Evolutionary conservation across 768 basidiomycete species (phyloP).

Genomic region (Clavulina sp.): DNA sequence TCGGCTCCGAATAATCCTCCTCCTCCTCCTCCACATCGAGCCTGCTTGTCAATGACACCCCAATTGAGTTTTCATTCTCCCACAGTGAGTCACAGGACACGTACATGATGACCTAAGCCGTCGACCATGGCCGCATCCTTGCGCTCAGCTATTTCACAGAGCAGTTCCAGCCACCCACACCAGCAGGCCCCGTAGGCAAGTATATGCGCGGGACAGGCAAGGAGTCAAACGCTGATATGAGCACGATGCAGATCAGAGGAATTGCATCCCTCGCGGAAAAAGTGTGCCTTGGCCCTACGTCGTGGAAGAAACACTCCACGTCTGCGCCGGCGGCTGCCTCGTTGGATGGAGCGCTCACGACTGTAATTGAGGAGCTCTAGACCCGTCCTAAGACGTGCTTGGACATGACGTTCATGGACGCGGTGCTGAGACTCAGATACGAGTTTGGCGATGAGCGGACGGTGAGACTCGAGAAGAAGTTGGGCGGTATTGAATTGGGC

Average conservation of each 20-base stretch:
- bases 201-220: too few species aligned
- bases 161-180: slow-evolving; percentile 44
- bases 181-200: neutral
- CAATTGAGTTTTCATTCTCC: too few species aligned
- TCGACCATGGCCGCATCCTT: slow-evolving; percentile 75
- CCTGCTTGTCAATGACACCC: too few species aligned
- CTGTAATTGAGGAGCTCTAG: slow-evolving; percentile 52
- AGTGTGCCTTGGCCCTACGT: slow-evolving; percentile 52
- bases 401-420: slow-evolving; percentile 91
- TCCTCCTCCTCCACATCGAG: too few species aligned
- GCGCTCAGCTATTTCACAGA: slow-evolving; percentile 99
- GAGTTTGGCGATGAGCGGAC: slow-evolving; percentile 58
- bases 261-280: slow-evolving; percentile 44
- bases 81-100: too few species aligned
- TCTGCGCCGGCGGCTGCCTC: slow-evolving; percentile 27
- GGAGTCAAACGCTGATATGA: too few species aligned
- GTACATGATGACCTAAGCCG: too few species aligned
- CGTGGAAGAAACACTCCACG: slow-evolving; percentile 28
- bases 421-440: slow-evolving; percentile 71
- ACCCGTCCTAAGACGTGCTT: slow-evolving; percentile 88
- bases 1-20: too few species aligned
- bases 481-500: slow-evolving; percentile 33
- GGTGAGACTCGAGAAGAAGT: slow-evolving; percentile 69
- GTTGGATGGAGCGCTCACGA: too few species aligned
- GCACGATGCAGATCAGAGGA: slow-evolving; percentile 34